These are phyloP conservation scores for Aspergillus tanneri DNA, from an alignment of 2,329 filamentous ascomycete genomes.

Conservation along the genomic window DNA sequence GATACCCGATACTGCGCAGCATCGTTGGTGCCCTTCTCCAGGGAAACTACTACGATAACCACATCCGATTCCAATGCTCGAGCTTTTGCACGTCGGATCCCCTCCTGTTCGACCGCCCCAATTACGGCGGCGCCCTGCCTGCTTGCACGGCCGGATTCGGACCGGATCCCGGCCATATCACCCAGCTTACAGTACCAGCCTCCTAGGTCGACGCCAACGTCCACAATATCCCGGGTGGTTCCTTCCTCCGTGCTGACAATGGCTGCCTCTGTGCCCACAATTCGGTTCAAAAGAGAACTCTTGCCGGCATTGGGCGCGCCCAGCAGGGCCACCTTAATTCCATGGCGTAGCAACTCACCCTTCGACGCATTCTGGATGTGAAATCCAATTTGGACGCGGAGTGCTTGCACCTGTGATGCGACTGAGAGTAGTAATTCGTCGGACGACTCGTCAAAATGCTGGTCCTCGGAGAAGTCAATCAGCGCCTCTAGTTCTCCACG, in stretches of 20 bases:
- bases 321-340: conserved; percentile 81
- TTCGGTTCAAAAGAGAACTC: conserved; percentile 84
- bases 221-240: conserved; percentile 90
- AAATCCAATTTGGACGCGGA: conserved; percentile 63
- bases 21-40: conserved; percentile 54
- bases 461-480: conserved; percentile 96
- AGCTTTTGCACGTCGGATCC: conserved; percentile 80
- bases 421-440: conserved; percentile 69
- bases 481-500: conserved; percentile 90
- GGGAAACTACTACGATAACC: conserved; percentile 74
- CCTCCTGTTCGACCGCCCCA: conserved; percentile 79
- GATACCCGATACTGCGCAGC: conserved; percentile 29
- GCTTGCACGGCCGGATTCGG: conserved; percentile 26
- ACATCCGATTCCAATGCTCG: conserved; percentile 82
- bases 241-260: conserved; percentile 93
- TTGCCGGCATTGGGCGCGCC: conserved; percentile 95
- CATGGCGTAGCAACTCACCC: conserved; percentile 78
- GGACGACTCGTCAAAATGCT: conserved; percentile 91
- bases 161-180: conserved; percentile 86
- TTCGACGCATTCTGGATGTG: conserved; percentile 76
- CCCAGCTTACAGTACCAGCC: conserved; percentile 93
- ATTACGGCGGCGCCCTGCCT: conserved; percentile 45
- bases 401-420: conserved; percentile 58
- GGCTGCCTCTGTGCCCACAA: conserved; percentile 88
- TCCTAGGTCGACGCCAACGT: conserved; percentile 82